These are phyloP conservation scores for Clonostachys rosea DNA, from an alignment of 2,329 filamentous ascomycete species.

Conservation along the genomic window DNA sequence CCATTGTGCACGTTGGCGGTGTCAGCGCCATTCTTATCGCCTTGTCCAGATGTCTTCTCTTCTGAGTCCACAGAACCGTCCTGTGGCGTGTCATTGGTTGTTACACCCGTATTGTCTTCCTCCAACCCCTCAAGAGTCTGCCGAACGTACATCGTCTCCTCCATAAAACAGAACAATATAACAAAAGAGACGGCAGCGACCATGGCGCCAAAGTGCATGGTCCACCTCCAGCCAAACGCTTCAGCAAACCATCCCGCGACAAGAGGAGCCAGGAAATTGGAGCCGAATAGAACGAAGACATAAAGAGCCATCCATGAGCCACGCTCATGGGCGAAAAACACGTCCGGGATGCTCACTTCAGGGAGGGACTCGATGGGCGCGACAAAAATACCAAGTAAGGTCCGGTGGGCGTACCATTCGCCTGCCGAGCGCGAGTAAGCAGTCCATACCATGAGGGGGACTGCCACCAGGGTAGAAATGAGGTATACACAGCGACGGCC, in stretches of 20 bases:
- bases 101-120: not conserved
- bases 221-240: constrained; percentile 42
- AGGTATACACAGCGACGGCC: constrained; percentile 45
- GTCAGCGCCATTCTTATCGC: too few relatives aligned
- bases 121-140: constrained; percentile 18
- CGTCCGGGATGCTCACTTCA: constrained; percentile 22
- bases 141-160: constrained; percentile 53
- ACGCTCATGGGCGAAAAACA: constrained; percentile 37
- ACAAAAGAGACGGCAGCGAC: constrained; percentile 41
- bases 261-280: constrained; percentile 40
- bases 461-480: constrained; percentile 23
- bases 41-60: not conserved
- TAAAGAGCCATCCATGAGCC: constrained; percentile 35
- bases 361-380: constrained; percentile 20
- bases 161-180: constrained; percentile 53
- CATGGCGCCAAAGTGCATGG: constrained; percentile 44
- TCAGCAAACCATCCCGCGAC: constrained; percentile 44
- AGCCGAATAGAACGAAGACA: constrained; percentile 33
- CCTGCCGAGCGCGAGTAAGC: constrained; percentile 10
- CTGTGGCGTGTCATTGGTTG: not conserved
- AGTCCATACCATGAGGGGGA: constrained; percentile 25
- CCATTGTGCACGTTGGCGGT: not conserved
- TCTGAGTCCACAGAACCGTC: not conserved
- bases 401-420: constrained; percentile 18
- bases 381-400: constrained; percentile 18